Conservation (phyloP, 1,284 basidiomycete species). For the Leccinum huronense region DNA sequence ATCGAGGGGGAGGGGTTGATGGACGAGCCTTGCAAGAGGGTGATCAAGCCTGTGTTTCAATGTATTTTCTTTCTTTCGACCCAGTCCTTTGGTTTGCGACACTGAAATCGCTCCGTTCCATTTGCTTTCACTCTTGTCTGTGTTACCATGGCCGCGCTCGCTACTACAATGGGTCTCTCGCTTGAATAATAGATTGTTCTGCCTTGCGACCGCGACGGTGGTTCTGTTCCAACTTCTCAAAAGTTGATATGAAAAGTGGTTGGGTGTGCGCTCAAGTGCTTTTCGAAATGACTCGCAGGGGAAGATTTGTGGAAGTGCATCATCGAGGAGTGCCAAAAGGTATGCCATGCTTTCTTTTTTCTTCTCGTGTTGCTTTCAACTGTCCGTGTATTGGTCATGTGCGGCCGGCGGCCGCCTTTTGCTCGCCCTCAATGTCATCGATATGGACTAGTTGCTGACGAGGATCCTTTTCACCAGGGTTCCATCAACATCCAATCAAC, state of each 20-base stretch:
- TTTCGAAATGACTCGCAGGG: background rate
- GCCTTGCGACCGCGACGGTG: background rate
- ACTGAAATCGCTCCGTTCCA: background rate
- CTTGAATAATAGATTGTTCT: background rate
- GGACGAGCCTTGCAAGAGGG: background rate
- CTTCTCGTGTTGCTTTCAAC: background rate
- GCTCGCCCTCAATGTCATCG: background rate
- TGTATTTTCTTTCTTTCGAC: background rate
- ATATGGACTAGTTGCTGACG: background rate
- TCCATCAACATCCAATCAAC: constrained; percentile 91
- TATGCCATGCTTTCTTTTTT: background rate
- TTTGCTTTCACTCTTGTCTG: background rate
- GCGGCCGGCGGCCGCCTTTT: background rate
- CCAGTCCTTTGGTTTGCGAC: background rate
- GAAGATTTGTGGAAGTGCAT: background rate
- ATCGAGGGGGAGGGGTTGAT: background rate
- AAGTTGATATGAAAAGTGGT: background rate
- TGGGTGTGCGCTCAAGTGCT: background rate
- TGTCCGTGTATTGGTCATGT: background rate
- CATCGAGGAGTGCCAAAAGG: background rate
- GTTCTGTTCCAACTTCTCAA: background rate
- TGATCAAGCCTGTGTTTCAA: background rate
- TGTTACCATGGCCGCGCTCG: background rate
- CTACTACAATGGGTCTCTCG: background rate
- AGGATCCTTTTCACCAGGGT: constrained; percentile 47